Base-by-base conservation (phyloP, 2,329 filamentous ascomycete genomes). In the Alternaria alternata region DNA sequence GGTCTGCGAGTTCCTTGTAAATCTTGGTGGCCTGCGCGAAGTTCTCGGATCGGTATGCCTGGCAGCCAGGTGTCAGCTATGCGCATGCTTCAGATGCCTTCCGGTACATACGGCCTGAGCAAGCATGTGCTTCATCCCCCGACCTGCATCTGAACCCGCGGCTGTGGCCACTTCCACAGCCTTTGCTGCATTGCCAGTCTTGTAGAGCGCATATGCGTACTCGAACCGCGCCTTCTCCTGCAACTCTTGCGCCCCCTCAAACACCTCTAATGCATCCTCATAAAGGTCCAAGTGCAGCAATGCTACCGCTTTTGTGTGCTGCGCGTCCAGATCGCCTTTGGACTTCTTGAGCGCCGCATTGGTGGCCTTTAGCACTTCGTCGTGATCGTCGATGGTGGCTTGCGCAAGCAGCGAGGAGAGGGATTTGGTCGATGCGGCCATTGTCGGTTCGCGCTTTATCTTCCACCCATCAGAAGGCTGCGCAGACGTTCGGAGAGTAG, bases 121-220 rank as follows among this genome's bases (percentile, higher is more conserved):
- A 63, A 88, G 84, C 28, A 89, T 80, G 77, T 89, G 87, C 64
- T 80, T 81, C 61, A 84, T 82, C 38, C 86, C 87, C 68, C 87
- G 81, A 11, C 78, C 76, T 47, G 73, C 68, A 24, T 55, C 53
- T 39, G 60, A 26, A 12, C 60, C 74, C 28, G 75, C 72, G 5
- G 71, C 73, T 11, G 81, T 78, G 24, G 85, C 84, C 28, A 87
- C 74, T 28, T 83, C 77, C 26, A 85, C 83, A 20, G 92, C 91
- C 57, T 89, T 88, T 20, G 85, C 81, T 1, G 92, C 84, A 65
- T 88, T 84, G 24, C 91, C 91, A 0, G 87, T 86, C 81, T 94
- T 95, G 81, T 95, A 96, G 20, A 94, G 84, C n/a, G 91, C 89
- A 81, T 96, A 96, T 2, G 90, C 87, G 75, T 89, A 89, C 77